Conservation (phyloP, 768 basidiomycete genomes). For the Chalciporus sphaerocephalus region DNA sequence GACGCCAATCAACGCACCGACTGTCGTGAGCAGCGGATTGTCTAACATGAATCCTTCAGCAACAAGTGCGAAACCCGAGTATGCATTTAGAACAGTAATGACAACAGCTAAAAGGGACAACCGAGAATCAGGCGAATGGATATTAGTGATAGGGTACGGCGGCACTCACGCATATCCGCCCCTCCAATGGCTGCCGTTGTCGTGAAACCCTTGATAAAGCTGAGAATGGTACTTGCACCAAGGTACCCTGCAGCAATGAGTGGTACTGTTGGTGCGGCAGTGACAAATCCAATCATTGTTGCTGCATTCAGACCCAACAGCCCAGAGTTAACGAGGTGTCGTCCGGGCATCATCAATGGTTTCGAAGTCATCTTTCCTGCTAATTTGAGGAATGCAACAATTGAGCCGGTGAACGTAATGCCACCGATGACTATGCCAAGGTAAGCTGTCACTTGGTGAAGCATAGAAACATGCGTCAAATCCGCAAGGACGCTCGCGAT, state of each 20-base stretch:
- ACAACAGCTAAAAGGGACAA: slow-evolving; percentile 59
- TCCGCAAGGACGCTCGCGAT: slow-evolving; percentile 78
- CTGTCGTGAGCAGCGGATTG: slow-evolving; percentile 75
- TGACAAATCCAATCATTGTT: slow-evolving; percentile 75
- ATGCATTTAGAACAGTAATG: slow-evolving; percentile 87
- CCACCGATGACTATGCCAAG: slow-evolving; percentile 85
- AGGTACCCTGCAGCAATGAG: slow-evolving; percentile 75
- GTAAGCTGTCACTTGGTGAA: slow-evolving; percentile 83
- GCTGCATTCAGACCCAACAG: slow-evolving; percentile 69
- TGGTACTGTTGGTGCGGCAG: slow-evolving; percentile 65
- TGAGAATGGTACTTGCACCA: slow-evolving; percentile 65
- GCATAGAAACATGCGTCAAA: slow-evolving; percentile 57
- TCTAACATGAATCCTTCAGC: slow-evolving; percentile 93
- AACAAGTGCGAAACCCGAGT: slow-evolving; percentile 86
- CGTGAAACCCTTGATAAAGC: slow-evolving; percentile 83
- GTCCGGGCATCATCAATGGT: slow-evolving; percentile 67
- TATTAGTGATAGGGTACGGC: not conserved
- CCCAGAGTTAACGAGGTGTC: slow-evolving; percentile 69
- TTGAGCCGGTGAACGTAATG: slow-evolving; percentile 84
- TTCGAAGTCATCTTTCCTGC: slow-evolving; percentile 77
- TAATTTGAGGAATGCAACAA: slow-evolving; percentile 85
- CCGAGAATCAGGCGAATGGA: slow-evolving; percentile 4
- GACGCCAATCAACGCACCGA: slow-evolving; percentile 85
- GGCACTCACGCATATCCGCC: slow-evolving; percentile 81
- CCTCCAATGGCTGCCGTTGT: slow-evolving; percentile 91